These are phyloP conservation scores for Chrysopogon serrulatus DNA, from an alignment of 176 grass and related monocot species.

Conservation along the genomic window DNA sequence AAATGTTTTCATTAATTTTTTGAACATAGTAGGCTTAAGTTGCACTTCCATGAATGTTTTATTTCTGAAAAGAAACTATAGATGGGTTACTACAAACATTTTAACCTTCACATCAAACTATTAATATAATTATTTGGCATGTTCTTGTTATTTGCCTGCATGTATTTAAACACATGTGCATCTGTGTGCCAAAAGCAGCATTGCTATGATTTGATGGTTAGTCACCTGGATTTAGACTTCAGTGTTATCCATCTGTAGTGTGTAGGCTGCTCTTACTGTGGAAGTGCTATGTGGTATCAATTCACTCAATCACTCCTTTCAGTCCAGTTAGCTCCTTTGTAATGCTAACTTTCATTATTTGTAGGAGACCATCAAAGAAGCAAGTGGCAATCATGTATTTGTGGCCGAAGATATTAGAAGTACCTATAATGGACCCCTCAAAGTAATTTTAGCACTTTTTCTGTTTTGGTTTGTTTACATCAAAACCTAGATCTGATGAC, in stretches of 20 bases:
- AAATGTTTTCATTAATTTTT: not conserved
- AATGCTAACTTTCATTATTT: conserved; percentile 18
- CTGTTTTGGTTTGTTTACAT: not conserved
- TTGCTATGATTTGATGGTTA: not conserved
- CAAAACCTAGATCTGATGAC: not conserved
- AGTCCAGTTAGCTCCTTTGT: conserved; percentile 19
- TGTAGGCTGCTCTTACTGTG: not conserved
- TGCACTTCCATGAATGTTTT: not conserved
- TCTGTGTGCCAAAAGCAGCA: not conserved
- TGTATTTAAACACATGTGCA: not conserved
- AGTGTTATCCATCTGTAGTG: not conserved
- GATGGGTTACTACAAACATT: not conserved
- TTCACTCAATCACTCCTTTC: not conserved
- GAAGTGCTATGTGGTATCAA: not conserved
- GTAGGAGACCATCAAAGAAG: conserved; percentile 93
- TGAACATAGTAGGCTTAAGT: not conserved
- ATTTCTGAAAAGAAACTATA: not conserved
- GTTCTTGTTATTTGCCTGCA: not conserved
- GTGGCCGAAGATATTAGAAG: conserved; percentile 90
- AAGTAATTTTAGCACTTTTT: conserved; percentile 47
- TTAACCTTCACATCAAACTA: not conserved
- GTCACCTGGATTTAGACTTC: not conserved
- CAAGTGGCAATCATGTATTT: conserved; percentile 94
- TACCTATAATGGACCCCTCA: conserved; percentile 78
- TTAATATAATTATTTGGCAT: not conserved